Evolutionary conservation across 129 eudicot genomes (phyloP).

Genomic region (Arctium lappa): DNA sequence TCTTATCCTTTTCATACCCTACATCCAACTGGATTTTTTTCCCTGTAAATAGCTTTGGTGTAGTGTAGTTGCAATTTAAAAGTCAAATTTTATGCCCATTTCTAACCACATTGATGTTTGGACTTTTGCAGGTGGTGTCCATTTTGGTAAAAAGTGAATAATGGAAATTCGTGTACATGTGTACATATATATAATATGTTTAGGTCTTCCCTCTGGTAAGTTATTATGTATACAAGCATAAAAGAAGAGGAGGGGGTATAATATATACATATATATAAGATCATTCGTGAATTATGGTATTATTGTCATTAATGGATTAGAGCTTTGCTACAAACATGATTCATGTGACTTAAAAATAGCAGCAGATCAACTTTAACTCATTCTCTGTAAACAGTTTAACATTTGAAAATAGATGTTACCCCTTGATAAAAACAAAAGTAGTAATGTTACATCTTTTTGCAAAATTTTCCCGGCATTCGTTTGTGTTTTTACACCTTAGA

Average conservation of each 20-base stretch:
- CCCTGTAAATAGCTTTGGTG: background rate
- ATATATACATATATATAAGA: background rate
- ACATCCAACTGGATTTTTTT: too few species aligned
- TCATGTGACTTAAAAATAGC: background rate
- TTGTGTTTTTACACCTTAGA: too few species aligned
- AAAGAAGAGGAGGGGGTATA: background rate
- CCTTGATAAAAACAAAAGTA: too few species aligned
- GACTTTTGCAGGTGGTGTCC: conserved; percentile 45
- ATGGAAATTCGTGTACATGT: conserved; percentile 10
- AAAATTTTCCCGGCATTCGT: background rate
- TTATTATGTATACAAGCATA: conserved; percentile 28
- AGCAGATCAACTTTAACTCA: background rate
- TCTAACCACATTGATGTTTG: background rate
- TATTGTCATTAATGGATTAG: background rate
- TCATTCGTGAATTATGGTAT: background rate
- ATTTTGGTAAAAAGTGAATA: conserved; percentile 28
- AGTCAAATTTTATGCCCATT: background rate
- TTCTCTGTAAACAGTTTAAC: background rate
- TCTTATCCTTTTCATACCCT: too few species aligned
- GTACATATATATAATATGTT: conserved; percentile 19
- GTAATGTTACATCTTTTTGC: too few species aligned
- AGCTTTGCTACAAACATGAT: background rate
- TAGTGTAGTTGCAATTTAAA: background rate
- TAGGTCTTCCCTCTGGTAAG: conserved; percentile 19
- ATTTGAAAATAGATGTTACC: background rate